Percentiles rank a stretch among this genome's conserved stretches.
Evolutionary conservation across 345 rosid species (phyloP).

Genomic region (Acer yangbiense): DNA sequence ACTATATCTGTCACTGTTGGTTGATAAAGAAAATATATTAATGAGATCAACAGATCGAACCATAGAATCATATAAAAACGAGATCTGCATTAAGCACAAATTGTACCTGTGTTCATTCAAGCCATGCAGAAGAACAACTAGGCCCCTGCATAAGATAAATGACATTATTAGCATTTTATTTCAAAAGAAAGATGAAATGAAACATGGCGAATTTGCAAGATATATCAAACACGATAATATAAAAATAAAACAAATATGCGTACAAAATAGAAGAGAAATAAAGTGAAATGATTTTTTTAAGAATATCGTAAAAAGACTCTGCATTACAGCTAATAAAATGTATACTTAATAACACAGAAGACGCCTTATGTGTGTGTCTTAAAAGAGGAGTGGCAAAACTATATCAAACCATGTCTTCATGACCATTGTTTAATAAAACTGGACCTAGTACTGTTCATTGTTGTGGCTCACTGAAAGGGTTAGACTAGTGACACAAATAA

Average conservation of each 20-base stretch:
- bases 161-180: not conserved
- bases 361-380: not conserved
- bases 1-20: slow-evolving; percentile 76
- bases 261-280: not conserved
- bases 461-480: not conserved
- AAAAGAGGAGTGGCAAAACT: not conserved
- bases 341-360: not conserved
- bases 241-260: not conserved
- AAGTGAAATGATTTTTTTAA: not conserved
- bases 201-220: not conserved
- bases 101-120: slow-evolving; percentile 89
- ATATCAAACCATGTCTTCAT: not conserved
- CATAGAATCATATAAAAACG: not conserved
- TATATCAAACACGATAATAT: not conserved
- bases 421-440: not conserved
- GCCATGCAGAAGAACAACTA: slow-evolving; percentile 80
- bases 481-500: not conserved
- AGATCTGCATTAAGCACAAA: not conserved
- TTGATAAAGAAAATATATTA: not conserved
- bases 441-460: not conserved
- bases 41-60: not conserved
- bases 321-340: not conserved
- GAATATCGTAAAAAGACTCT: not conserved
- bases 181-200: not conserved
- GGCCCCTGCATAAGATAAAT: slow-evolving; percentile 59